Evolutionary conservation across 176 grass and related monocot species (phyloP).

Genomic region (Musa schizocarpa): DNA sequence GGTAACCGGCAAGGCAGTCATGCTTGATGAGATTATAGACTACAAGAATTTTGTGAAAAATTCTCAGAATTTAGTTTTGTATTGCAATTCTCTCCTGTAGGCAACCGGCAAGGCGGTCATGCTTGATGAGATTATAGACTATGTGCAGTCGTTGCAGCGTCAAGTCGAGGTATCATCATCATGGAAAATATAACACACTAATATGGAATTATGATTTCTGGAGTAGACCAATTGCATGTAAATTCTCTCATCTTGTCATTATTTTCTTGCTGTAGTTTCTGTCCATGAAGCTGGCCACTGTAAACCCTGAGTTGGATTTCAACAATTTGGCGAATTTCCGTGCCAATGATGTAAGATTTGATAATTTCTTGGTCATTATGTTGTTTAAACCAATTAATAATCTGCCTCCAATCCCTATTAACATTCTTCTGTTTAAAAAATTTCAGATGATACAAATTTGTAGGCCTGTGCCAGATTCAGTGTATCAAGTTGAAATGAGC

Average conservation of each 20-base stretch:
- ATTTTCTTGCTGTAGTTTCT: conserved; percentile 59
- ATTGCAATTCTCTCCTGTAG: conserved; percentile 38
- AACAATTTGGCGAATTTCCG: conserved; percentile 79
- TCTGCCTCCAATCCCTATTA: neutral
- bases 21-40: conserved; percentile 99
- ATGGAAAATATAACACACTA: conserved; percentile 6
- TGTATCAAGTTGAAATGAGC: conserved; percentile 4
- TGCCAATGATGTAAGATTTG: conserved; percentile 72
- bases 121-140: conserved; percentile 99
- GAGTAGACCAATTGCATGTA: neutral
- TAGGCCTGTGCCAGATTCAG: neutral
- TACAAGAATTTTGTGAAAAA: conserved; percentile 18
- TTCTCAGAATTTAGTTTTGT: conserved; percentile 18
- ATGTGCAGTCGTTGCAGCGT: conserved; percentile 90
- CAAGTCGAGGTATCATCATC: conserved; percentile 78
- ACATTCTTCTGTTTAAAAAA: neutral
- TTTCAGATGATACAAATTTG: conserved; percentile 10
- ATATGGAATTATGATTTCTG: neutral
- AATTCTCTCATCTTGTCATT: conserved; percentile 27
- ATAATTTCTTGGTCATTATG: neutral
- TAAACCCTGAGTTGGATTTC: conserved; percentile 91
- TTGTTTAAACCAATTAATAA: neutral
- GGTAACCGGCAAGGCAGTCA: conserved; percentile 97
- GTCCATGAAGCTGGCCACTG: conserved; percentile 96
- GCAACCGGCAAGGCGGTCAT: conserved; percentile 96